Evolutionary conservation across 2,329 filamentous ascomycete species (phyloP).

Genomic region (Calonectria pseudoturangicola): DNA sequence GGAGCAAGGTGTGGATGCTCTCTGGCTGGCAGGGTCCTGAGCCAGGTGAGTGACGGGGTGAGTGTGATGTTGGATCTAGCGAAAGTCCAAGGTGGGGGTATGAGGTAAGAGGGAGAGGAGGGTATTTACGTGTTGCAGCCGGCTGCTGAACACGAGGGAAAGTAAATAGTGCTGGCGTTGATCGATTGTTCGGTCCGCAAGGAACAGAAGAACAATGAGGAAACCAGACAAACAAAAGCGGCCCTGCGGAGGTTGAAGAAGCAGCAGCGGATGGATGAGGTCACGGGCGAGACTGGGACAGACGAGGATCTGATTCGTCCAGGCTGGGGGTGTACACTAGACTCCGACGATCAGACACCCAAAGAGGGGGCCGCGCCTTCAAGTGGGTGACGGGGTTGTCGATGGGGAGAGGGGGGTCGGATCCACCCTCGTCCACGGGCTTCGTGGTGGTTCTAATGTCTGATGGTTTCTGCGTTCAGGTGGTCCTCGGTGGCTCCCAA

Average conservation of each 20-base stretch:
- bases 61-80: slow-evolving; percentile 45
- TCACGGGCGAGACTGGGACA: slow-evolving; percentile 53
- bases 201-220: slow-evolving; percentile 54
- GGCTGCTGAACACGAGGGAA: slow-evolving; percentile 56
- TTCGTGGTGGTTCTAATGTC: slow-evolving; percentile 48
- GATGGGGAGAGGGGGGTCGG: slow-evolving; percentile 47
- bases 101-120: slow-evolving; percentile 32
- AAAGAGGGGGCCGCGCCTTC: slow-evolving; percentile 50
- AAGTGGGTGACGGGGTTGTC: slow-evolving; percentile 48
- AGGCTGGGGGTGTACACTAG: slow-evolving; percentile 46
- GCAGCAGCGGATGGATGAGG: slow-evolving; percentile 52
- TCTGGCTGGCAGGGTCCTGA: slow-evolving; percentile 13
- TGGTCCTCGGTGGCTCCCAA: slow-evolving; percentile 47
- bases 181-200: slow-evolving; percentile 55
- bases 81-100: slow-evolving; percentile 49
- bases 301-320: slow-evolving; percentile 52
- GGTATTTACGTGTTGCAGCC: slow-evolving; percentile 55
- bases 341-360: slow-evolving; percentile 54
- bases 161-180: slow-evolving; percentile 48
- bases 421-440: slow-evolving; percentile 50
- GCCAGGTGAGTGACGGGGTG: slow-evolving; percentile 43
- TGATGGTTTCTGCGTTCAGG: slow-evolving; percentile 38
- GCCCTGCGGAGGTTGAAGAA: slow-evolving; percentile 53
- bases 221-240: slow-evolving; percentile 46
- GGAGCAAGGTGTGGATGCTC: slow-evolving; percentile 48